Evolutionary conservation across 805 yeast species (phyloP), one percentile per base, ranked within the genome.

Genomic region (Metschnikowia chrysomelidarum): DNA sequence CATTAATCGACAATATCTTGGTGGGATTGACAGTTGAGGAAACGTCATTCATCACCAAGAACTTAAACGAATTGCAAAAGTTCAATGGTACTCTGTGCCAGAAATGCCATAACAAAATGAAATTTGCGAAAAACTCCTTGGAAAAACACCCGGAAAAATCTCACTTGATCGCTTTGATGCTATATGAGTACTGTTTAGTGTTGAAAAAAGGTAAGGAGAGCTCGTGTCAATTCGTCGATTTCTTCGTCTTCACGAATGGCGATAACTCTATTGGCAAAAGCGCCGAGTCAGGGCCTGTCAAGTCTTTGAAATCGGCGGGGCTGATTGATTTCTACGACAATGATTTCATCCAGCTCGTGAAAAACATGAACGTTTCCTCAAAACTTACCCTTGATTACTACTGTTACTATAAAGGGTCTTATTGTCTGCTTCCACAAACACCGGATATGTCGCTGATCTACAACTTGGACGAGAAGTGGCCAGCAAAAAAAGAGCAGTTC

Each of bases 401-500:
- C 58, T 82, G 89, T 54, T 70, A 75, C 56, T 65, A 57, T 39
- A 62, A 64, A 30, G 67, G 69, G 10, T 21, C 38, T 11, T 41
- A 41, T 34, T 82, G 88, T 56, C 52, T 63, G 4, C 59, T 73
- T 22, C 87, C 87, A 4, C 55, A 54, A 12, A 66, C 78, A 3
- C 80, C 80, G 2, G 64, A 66, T 7, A 29, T 38, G 54, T 73
- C 42, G 71, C 76, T 43, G 47, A 44, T 68, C 32, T 52, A 64
- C 14, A 42, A 58, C 34, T 40, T 64, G 38, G 57, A 54, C 19
- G 40, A 58, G 2, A 47, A 57, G 52, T 66, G 69, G 70, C 71
- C 72, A 1, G 46, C 43, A 4, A 66, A 65, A 48, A 50, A 59
- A 24, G 44, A 33, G 5, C 21, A 52, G 27, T 50, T 59, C 41